Base-by-base conservation (phyloP, 192 early-diverging fungal genomes). In the Powellomyces hirtus region DNA sequence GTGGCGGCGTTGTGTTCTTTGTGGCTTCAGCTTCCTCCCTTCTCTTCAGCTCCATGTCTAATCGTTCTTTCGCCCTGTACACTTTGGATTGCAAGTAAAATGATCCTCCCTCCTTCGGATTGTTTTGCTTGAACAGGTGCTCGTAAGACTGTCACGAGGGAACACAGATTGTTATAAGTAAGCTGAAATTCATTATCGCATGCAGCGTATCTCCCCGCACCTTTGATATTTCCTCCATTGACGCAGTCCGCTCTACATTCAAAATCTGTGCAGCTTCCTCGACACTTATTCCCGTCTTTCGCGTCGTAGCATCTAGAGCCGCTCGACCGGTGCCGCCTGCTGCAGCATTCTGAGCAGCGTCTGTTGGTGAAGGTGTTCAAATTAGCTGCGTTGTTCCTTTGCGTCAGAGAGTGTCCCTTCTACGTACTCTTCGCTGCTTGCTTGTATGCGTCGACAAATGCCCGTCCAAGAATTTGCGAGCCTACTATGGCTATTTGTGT, bases 41-140 rank as follows among this genome's bases (percentile, higher is more conserved):
- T 42, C 70, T 61, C 77, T 85, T 87, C 79, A 91, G 80, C 67
- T 97, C 94, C 84, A 93, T 79, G 53, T 97, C 95, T 64, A 97
- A 78, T 70, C 97, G 89, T 76, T 98, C 97, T 60, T 92, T 92
- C 26, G 97, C 97, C 52, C 94, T 77, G 11, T 92, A 86, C 6
- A 98, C 85, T 74, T 98, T 98, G 36, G 92, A 93, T 62, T 97
- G 95, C 30, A 98, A 62, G 71, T 98, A 98, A 45, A 95, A 90
- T 4, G 94, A 94, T 7, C 96, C 96, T 38, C 94, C 95, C 35
- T 82, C 79, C 31, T 86, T 78, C 33, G 89, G 84, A 68, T 96
- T 93, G 73, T 98, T 98, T 26, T 78, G 86, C 27, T 88, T 87
- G 77, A 92, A 96, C 68, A 96, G 71, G 72, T 91, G 88, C 24